Base-by-base conservation (phyloP, 805 yeast genomes). In the Candida sanyiensis region DNA sequence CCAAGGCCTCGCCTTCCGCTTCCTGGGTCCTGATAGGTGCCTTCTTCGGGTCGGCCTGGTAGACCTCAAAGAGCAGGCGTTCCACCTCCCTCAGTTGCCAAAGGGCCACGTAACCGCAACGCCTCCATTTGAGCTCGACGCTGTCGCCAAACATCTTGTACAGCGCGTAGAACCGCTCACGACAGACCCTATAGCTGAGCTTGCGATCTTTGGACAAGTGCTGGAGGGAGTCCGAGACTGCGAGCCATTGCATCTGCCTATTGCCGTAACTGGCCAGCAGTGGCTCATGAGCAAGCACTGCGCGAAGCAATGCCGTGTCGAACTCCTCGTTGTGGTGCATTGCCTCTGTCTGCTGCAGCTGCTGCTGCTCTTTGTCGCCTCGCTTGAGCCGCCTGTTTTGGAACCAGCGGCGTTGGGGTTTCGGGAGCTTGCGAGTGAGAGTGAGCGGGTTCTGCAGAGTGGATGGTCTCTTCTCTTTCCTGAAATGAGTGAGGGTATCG, bases 231-330 rank as follows among this genome's bases (percentile, higher is more conserved):
- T 27, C 16, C 5, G 39, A 26, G 7, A 42, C 35, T 7, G 9
- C 11, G 7, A 27, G 16, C 45, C 45, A 42, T 17, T 26, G 10
- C 8, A 20, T 12, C 21, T 35, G 31, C n/a, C 38, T 31, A 15
- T 28, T 26, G 1, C 45, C 45, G 27, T 38, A 42, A 12, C 38
- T 34, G 9, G 39, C 45, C 18, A 28, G 38, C 24, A 38, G 36
- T 12, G 45, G 45, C 16, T 34, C 19, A 21, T 38, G 33, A 6
- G 20, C 13, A 13, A 42, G 23, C 8, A 19, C 19, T 7, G 33
- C 8, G 15, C 33, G 23, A 8, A 29, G n/a, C 3, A 29, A 15
- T 8, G 17, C 22, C 19, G 9, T 29, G 22, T 29, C 33, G 8
- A 29, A 29, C 33, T 29, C 33, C n/a, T 20, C 17, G 15, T 18